phyloP scores from a whole-genome alignment of 768 basidiomycete genomes.

The Lactarius indigo region DNA sequence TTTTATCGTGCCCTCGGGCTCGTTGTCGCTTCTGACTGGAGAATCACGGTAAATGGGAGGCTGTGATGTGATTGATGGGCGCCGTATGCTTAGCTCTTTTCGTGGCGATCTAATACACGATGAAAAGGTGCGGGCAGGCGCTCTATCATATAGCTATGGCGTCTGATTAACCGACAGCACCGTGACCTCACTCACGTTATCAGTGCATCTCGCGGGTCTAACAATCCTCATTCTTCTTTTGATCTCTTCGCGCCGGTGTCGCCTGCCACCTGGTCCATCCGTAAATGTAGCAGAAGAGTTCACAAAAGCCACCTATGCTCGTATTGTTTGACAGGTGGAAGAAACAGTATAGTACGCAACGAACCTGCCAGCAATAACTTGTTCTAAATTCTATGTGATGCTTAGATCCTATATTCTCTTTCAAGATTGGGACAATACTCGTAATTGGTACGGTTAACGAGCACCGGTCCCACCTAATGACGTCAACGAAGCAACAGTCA shows the following conservation, averaged over 20 bases:
- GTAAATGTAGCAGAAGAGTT: constrained; percentile 6
- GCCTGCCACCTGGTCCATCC: constrained; percentile 15
- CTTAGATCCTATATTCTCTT: constrained; percentile 22
- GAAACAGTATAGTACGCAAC: constrained; percentile 5
- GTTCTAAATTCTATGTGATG: no score
- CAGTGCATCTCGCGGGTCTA: no score
- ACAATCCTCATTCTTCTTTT: neutral
- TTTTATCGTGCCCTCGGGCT: neutral
- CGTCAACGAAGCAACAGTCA: constrained; percentile 3
- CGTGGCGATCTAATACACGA: neutral
- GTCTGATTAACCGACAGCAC: no score
- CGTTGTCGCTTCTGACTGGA: neutral
- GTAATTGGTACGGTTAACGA: constrained; percentile 3
- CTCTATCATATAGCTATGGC: no score
- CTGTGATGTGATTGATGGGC: neutral
- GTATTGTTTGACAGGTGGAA: constrained; percentile 8
- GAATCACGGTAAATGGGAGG: neutral
- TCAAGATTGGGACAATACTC: constrained; percentile 8
- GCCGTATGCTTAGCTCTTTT: neutral
- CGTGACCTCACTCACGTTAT: no score
- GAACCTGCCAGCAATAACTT: no score
- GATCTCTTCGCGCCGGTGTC: neutral
- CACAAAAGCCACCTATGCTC: neutral
- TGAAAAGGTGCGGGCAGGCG: neutral
- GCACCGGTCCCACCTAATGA: neutral